Conservation (phyloP, 257 asterid genomes). For the Voacanga thouarsii region DNA sequence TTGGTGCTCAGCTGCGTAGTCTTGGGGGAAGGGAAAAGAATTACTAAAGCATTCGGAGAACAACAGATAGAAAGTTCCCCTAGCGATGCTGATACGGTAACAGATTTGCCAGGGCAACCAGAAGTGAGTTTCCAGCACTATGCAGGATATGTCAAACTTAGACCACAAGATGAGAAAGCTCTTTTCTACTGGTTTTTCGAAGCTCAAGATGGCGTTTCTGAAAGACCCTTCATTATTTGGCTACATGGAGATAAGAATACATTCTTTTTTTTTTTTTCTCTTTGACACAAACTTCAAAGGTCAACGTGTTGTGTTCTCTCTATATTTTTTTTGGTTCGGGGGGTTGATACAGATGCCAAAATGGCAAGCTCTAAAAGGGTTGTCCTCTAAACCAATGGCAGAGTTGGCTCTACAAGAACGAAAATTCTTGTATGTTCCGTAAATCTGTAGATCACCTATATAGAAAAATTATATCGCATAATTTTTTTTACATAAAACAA, state of each 20-base stretch:
- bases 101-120: slow-evolving; percentile 23
- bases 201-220: slow-evolving; percentile 16
- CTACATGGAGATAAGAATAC: slow-evolving; percentile 29
- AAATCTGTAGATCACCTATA: too few relatives aligned
- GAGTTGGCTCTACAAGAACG: too few relatives aligned
- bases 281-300: too few relatives aligned
- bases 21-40: not conserved
- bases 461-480: too few relatives aligned
- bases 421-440: too few relatives aligned
- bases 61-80: not conserved
- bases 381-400: not conserved
- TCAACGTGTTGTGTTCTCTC: too few relatives aligned
- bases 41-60: not conserved
- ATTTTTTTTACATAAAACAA: too few relatives aligned
- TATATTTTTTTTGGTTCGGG: not conserved
- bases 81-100: slow-evolving; percentile 20
- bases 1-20: not conserved
- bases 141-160: slow-evolving; percentile 19
- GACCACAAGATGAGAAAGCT: slow-evolving; percentile 19
- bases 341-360: not conserved
- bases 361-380: not conserved
- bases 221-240: slow-evolving; percentile 26
- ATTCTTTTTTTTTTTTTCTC: not conserved
- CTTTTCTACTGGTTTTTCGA: slow-evolving; percentile 28
- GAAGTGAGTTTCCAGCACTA: slow-evolving; percentile 16